These are phyloP conservation scores for Metarhizium robertsii DNA, from an alignment of 2,329 filamentous ascomycete species.

Conservation along the genomic window DNA sequence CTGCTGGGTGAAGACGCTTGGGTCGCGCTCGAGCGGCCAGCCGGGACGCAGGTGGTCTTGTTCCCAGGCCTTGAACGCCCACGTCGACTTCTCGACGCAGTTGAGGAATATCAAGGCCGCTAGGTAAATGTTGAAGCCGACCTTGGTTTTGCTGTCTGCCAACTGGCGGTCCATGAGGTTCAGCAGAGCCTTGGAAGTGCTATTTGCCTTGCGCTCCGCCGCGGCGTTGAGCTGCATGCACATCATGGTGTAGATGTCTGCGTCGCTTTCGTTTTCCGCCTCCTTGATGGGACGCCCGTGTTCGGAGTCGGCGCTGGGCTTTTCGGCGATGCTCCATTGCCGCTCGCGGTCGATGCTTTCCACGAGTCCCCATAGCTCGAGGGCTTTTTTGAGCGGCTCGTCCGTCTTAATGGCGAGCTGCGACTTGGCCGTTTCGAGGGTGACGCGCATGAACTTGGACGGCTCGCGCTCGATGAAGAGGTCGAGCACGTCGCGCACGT, in stretches of 20 bases:
- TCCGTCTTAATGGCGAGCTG: constrained; percentile 39
- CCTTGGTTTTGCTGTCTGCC: constrained; percentile 50
- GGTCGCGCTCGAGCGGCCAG: constrained; percentile 52
- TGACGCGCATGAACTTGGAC: constrained; percentile 50
- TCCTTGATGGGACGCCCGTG: constrained; percentile 40
- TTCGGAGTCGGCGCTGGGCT: constrained; percentile 30
- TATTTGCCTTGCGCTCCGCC: constrained; percentile 53
- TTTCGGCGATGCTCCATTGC: constrained; percentile 48
- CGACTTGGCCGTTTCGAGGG: constrained; percentile 43
- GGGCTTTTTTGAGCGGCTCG: constrained; percentile 44
- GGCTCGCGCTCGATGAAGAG: constrained; percentile 51
- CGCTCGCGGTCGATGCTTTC: constrained; percentile 57
- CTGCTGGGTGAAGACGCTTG: constrained; percentile 47
- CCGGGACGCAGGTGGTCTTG: constrained; percentile 48
- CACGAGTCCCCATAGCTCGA: constrained; percentile 56
- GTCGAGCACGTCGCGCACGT: constrained; percentile 48
- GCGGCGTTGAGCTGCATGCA: constrained; percentile 56
- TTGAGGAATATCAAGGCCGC: constrained; percentile 54
- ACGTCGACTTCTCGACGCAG: constrained; percentile 58
- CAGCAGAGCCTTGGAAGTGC: constrained; percentile 48
- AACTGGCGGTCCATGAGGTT: constrained; percentile 52
- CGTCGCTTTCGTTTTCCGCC: constrained; percentile 35
- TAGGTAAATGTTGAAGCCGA: constrained; percentile 53
- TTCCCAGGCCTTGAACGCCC: constrained; percentile 61
- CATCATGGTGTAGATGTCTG: constrained; percentile 51